phyloP scores from a whole-genome alignment of 1,284 basidiomycete species.

The Pseudozyma thailandica region DNA sequence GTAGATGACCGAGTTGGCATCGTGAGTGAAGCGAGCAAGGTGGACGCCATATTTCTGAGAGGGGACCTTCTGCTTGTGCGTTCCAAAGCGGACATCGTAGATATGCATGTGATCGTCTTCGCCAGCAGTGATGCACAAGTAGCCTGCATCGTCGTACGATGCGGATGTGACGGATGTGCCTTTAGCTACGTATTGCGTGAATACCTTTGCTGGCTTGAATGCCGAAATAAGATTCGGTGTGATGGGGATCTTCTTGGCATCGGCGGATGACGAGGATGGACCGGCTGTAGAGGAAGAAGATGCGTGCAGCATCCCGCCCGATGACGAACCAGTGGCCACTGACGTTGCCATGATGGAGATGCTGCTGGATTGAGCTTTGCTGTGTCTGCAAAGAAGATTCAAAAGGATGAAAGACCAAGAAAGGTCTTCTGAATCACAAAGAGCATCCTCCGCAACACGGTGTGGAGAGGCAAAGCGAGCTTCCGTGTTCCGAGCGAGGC shows the following conservation, averaged over 20 bases:
- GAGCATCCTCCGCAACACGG: too few species aligned
- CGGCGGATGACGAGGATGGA: conserved; percentile 11
- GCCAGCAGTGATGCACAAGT: conserved; percentile 84
- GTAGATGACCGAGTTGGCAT: conserved; percentile 82
- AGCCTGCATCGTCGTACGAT: conserved; percentile 89
- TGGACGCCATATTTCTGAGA: conserved; percentile 98
- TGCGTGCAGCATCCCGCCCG: conserved; percentile 4
- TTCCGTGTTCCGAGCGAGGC: too few species aligned
- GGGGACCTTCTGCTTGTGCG: conserved; percentile 80
- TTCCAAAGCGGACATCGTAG: conserved; percentile 88
- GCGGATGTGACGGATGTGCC: conserved; percentile 78
- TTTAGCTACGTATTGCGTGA: conserved; percentile 70
- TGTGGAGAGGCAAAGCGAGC: too few species aligned
- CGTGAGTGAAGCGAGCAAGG: conserved; percentile 92
- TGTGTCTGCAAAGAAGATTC: too few species aligned
- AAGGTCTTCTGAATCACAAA: too few species aligned
- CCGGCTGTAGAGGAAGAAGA: conserved; percentile 5
- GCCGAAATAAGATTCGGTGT: conserved; percentile 38
- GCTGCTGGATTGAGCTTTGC: neutral
- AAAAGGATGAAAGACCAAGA: too few species aligned
- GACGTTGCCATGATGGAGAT: conserved; percentile 4
- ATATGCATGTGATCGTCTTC: conserved; percentile 92
- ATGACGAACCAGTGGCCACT: conserved; percentile 11
- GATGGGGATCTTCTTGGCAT: conserved; percentile 39
- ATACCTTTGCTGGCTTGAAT: conserved; percentile 88